Conservation (phyloP, 2,329 filamentous ascomycete species). For the Cyphellophora europaea region DNA sequence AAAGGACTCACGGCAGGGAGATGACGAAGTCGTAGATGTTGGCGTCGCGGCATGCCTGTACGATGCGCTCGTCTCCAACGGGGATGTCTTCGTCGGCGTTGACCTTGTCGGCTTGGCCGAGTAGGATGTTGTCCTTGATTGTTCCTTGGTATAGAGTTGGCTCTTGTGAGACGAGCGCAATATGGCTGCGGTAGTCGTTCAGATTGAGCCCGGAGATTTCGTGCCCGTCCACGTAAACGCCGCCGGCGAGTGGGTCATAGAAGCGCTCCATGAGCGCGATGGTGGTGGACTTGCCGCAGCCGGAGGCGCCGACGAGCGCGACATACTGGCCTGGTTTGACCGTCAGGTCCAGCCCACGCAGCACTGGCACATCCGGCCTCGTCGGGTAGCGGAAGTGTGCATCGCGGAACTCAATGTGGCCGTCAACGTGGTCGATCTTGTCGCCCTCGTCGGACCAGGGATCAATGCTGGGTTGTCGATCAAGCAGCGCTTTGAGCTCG, state of each 20-base stretch:
- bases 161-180: constrained; percentile 88
- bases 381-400: constrained; percentile 94
- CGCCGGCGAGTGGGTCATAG: constrained; percentile 78
- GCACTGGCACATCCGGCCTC: constrained; percentile 80
- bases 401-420: constrained; percentile 77
- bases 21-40: constrained; percentile 91
- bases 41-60: constrained; percentile 75
- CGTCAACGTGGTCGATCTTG: constrained; percentile 55
- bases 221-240: constrained; percentile 70
- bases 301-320: constrained; percentile 86
- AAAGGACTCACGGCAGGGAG: constrained; percentile 54
- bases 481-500: constrained; percentile 74
- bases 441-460: constrained; percentile 66
- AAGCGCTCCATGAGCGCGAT: constrained; percentile 89
- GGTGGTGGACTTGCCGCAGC: constrained; percentile 89
- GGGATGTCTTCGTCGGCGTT: constrained; percentile 48
- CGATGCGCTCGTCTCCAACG: constrained; percentile 62
- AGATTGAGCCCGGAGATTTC: constrained; percentile 75
- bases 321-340: constrained; percentile 39
- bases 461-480: constrained; percentile 73
- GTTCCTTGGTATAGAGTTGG: constrained; percentile 91
- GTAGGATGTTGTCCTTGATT: constrained; percentile 79
- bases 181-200: constrained; percentile 72
- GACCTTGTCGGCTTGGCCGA: constrained; percentile 41
- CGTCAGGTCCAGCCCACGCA: constrained; percentile 63